Base-by-base conservation (phyloP, 1,284 basidiomycete species). In the Prillingera fragicola region DNA sequence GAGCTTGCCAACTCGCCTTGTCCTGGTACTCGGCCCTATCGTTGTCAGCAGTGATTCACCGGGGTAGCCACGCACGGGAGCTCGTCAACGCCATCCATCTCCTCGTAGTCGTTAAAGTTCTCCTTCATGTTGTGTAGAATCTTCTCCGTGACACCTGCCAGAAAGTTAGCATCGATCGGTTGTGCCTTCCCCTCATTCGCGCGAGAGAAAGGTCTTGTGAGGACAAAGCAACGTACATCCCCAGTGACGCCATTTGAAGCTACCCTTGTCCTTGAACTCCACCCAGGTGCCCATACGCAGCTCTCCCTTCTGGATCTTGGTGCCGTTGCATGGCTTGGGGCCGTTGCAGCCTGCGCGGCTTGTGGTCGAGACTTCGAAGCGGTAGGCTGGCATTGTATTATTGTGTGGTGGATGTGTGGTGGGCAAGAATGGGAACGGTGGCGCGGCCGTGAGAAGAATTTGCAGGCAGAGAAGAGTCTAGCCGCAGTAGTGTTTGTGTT, bases 291-390 rank as follows among this genome's bases (percentile, higher is more conserved):
- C 89, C 26, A 88, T 64, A 19, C 88, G 77, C 29, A 94, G 65
- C 29, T 77, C 73, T 44, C 81, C 85, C 71, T 92, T 92, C 4
- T 47, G 59, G 53, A 94, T 84, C 35, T 76, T 60, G 18, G 81
- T 85, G 33, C 87, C 87, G 79, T 63, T 57, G 70, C 87, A 94
- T 49, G 89, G 89, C 70, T 85, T 85, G 36, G 80, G 79, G 27
- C 87, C 88, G 75, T 87, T 89, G 74, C 88, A 94, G 65, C 81
- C 83, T 18, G 89, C 76, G 43, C 87, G 78, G 48, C 72, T 63
- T 31, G 56, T 53, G n/a, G 44, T 32, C 14, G 70, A 59, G 41
- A 71, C 57, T 70, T 89, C 87, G 39, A 89, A 72, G 57, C 85
- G 80, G 71, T 88, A 88, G 2, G 8, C 9, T n/a, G 8, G 12